phyloP scores from a whole-genome alignment of 2,329 filamentous ascomycete species.

The Fusarium sp. region DNA sequence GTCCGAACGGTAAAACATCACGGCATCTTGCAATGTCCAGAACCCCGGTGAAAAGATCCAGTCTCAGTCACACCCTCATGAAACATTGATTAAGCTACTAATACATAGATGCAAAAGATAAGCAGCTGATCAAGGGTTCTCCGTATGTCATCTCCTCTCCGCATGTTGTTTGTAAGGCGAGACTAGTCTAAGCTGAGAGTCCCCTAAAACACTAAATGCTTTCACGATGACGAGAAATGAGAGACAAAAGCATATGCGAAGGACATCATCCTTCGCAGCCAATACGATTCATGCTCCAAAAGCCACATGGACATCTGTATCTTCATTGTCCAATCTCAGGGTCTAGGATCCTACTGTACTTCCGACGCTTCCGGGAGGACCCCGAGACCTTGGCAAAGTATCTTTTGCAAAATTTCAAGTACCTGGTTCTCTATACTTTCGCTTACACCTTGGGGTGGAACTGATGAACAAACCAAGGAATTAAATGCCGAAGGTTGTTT shows the following conservation, averaged over 20 bases:
- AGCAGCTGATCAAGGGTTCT: slow-evolving; percentile 20
- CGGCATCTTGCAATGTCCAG: slow-evolving; percentile 4
- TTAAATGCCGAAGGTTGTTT: slow-evolving; percentile 7
- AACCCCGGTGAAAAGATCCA: not conserved
- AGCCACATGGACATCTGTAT: slow-evolving; percentile 16
- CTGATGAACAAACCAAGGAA: not conserved
- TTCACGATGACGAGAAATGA: slow-evolving; percentile 4
- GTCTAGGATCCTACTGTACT: not conserved
- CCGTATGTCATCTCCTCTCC: not conserved
- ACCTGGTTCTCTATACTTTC: slow-evolving; percentile 16
- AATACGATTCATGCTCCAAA: slow-evolving; percentile 5
- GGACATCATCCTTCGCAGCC: not conserved
- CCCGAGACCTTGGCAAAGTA: slow-evolving; percentile 19
- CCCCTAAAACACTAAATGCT: not conserved
- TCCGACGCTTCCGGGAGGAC: slow-evolving; percentile 34
- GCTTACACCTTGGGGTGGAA: slow-evolving; percentile 23
- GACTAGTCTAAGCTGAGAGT: slow-evolving; percentile 8
- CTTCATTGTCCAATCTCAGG: slow-evolving; percentile 17
- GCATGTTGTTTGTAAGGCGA: slow-evolving; percentile 22
- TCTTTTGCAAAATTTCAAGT: slow-evolving; percentile 20
- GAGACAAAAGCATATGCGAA: not conserved
- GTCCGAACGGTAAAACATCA: not conserved
- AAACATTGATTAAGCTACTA: not conserved
- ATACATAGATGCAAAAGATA: slow-evolving; percentile 8
- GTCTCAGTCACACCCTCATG: slow-evolving; percentile 5